Evolutionary conservation across 495 filamentous ascomycete genomes (phyloP).

Genomic region (Tirmania nivea): DNA sequence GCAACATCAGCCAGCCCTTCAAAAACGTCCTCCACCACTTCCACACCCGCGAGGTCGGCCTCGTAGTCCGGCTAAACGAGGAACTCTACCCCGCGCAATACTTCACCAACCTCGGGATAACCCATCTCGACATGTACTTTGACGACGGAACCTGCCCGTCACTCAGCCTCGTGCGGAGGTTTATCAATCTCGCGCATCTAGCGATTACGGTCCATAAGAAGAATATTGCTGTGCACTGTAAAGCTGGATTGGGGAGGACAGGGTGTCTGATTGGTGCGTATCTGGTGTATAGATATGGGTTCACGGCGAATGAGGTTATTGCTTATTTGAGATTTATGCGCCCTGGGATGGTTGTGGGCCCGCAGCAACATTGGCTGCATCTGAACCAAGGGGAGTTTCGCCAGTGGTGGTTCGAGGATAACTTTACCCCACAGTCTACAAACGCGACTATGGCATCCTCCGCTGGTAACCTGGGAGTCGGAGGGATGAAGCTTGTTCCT

Average conservation of each 20-base stretch:
- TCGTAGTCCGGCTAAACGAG: slow-evolving; percentile 89
- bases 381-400: slow-evolving; percentile 91
- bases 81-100: slow-evolving; percentile 86
- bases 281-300: slow-evolving; percentile 92
- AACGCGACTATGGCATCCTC: background rate
- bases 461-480: slow-evolving; percentile 23
- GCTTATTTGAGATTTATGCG: slow-evolving; percentile 99
- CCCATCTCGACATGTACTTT: slow-evolving; percentile 97
- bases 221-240: slow-evolving; percentile 93
- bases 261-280: slow-evolving; percentile 94
- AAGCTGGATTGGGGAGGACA: slow-evolving; percentile 88
- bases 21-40: slow-evolving; percentile 92
- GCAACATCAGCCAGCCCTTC: slow-evolving; percentile 55
- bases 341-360: slow-evolving; percentile 95
- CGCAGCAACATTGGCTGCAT: slow-evolving; percentile 98
- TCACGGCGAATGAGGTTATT: slow-evolving; percentile 95
- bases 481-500: slow-evolving; percentile 21
- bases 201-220: slow-evolving; percentile 73
- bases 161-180: slow-evolving; percentile 62
- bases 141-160: slow-evolving; percentile 93
- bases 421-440: slow-evolving; percentile 36
- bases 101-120: slow-evolving; percentile 85
- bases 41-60: slow-evolving; percentile 57
- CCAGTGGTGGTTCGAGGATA: slow-evolving; percentile 94
- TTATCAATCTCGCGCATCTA: slow-evolving; percentile 84